Evolutionary conservation across 805 yeast genomes (phyloP).

Genomic region (Metschnikowia orientalis): DNA sequence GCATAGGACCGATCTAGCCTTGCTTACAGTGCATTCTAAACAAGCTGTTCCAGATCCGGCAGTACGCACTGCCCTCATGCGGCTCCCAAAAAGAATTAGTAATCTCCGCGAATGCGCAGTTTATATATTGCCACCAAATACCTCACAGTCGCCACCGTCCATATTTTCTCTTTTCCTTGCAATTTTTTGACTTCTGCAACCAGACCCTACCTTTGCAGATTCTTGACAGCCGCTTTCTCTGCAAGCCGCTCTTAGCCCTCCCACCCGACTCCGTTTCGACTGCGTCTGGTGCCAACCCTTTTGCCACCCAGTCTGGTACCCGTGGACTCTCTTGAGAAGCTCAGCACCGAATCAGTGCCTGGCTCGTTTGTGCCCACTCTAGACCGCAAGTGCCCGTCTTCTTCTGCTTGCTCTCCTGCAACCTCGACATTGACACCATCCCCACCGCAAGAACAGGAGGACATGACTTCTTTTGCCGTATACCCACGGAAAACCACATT

Average conservation of each 20-base stretch:
- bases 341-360: too few species aligned
- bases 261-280: too few species aligned
- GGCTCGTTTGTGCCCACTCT: conserved; percentile 1
- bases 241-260: too few species aligned
- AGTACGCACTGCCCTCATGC: conserved; percentile 8
- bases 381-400: conserved; percentile 1
- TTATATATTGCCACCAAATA: conserved; percentile 12
- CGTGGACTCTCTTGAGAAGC: too few species aligned
- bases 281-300: too few species aligned
- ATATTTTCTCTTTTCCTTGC: not conserved
- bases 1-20: too few species aligned
- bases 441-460: conserved; percentile 2
- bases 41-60: conserved; percentile 5
- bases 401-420: conserved; percentile 5
- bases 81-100: conserved; percentile 8
- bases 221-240: too few species aligned
- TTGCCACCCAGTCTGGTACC: too few species aligned
- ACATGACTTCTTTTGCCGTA: conserved; percentile 47
- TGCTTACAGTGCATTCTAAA: too few species aligned
- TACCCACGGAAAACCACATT: conserved; percentile 52
- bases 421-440: not conserved
- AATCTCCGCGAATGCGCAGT: conserved; percentile 8
- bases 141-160: conserved; percentile 1
- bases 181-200: conserved; percentile 1
- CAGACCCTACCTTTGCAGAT: too few species aligned